Evolutionary conservation across 305 asterid species (phyloP), one percentile per base, ranked within the genome.

Genomic region (Solanum hybrid): DNA sequence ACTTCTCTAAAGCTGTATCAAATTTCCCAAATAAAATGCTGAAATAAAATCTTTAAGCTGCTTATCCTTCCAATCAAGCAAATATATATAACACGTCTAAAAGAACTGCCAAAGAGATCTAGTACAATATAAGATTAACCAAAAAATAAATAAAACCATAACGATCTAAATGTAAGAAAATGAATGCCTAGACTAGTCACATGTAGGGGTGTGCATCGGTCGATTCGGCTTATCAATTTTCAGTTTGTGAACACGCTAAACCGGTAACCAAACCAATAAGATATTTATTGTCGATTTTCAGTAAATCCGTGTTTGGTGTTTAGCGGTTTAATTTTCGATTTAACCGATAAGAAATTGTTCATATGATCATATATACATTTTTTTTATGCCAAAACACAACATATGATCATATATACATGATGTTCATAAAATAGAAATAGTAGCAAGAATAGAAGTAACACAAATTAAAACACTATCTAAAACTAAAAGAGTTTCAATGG

Each of bases 1-100:
- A 33, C 1, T n/a, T 61, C 77, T 32, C 78, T 61, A 86, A 86
- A 86, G 32, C 34, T 86, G n/a, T 61, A 31, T 61, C 89, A 61
- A 61, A 61, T 61, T 75, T 61, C 78, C 45, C 14, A 86, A 61
- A 82, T 41, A 26, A 61, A 85, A 32, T 32, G 51, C 14, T 85
- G 45, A 85, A 85, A 85, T 61, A 86, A 61, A 86, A 86, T 86
- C 78, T n/a, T 85, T 32, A 85, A 85, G 88, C 77, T 68, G 27
- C 77, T 61, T 39, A 86, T 86, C 24, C 89, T 86, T 61, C 78
- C 78, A 85, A 61, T 86, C 75, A 86, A 85, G 14, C 7, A 85
- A 57, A 86, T 82, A 41, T 17, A n/a, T 61, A 33, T 86, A 76
- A 61, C 39, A 14, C 79, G 1, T 61, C 79, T 33, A 61, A 57